Conservation (phyloP, 768 basidiomycete species). For the Mycena venus region DNA sequence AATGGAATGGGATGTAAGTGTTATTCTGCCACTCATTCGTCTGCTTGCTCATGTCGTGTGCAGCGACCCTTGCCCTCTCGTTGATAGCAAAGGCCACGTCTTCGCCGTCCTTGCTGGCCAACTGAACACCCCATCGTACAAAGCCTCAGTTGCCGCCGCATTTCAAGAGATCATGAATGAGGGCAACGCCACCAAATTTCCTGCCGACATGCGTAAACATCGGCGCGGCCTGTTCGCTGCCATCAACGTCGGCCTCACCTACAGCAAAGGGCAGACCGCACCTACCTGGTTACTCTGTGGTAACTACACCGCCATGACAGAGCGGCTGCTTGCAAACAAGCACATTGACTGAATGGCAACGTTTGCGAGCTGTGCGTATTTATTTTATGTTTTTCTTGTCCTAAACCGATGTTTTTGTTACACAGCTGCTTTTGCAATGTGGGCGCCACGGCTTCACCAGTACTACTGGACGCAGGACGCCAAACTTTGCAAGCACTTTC, state of each 20-base stretch:
- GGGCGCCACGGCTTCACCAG: conserved; percentile 25
- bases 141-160: background rate
- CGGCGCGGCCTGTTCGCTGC: conserved; percentile 32
- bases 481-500: background rate
- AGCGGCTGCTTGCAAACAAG: conserved; percentile 2
- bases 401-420: no score
- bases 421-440: conserved; percentile 24
- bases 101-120: background rate
- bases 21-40: no score
- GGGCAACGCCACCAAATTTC: background rate
- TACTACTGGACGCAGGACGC: conserved; percentile 18
- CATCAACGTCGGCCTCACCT: conserved; percentile 33
- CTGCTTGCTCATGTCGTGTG: no score
- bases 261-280: conserved; percentile 32
- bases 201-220: background rate
- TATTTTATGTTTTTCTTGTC: no score
- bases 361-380: conserved; percentile 29
- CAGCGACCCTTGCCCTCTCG: background rate
- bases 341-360: conserved; percentile 17
- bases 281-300: background rate
- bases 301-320: background rate
- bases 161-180: background rate
- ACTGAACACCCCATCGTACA: background rate
- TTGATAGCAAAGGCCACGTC: background rate
- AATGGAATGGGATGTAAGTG: background rate